Base-by-base conservation (phyloP, 495 filamentous ascomycete species). In the Neurospora sp. region DNA sequence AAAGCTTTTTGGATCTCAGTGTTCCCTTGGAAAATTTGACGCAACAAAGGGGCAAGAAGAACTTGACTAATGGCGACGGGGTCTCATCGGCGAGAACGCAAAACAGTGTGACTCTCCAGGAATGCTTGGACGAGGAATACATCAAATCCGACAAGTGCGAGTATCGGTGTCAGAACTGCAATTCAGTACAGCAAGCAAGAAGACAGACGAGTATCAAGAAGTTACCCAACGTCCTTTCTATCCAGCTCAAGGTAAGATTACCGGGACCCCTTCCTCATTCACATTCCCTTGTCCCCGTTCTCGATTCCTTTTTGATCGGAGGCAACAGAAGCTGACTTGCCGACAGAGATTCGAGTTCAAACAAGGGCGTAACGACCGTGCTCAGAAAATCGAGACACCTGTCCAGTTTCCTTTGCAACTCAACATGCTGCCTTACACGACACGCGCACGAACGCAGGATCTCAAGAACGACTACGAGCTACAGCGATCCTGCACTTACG, bases 361-460 rank as follows among this genome's bases (percentile, higher is more conserved):
- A 74, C 84, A 85, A 75, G 84, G 84, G 77, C 80, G 81, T 70
- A 82, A 85, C 68, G 86, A 89, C 70, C 83, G 88, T 14, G 88
- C 88, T 14, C 89, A 89, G 18, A 98, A 98, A 79, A 89, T 97
- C 75, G 90, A 94, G 70, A 91, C 91, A 3, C 88, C 89, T 45
- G 90, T 98, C 44, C 87, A 89, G 48, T 97, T 96, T 78, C 94
- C 94, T 1, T 80, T 96, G n/a, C 87, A 91, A 69, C 87, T 97
- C 10, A 93, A 96, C 76, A 93, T 97, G 91, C 87, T 91, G 7
- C 93, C 93, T 0, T 98, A 95, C 82, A 94, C 93, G 0, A 91
- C 89, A 20, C 87, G 86, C 12, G 88, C 88, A 16, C 75, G 81
- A 59, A 71, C 40, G 4, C 73, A 78, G 40, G 83, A 87, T 27